phyloP scores from a whole-genome alignment of 148 eudicot genomes.

The Vaccinium myrtillus region DNA sequence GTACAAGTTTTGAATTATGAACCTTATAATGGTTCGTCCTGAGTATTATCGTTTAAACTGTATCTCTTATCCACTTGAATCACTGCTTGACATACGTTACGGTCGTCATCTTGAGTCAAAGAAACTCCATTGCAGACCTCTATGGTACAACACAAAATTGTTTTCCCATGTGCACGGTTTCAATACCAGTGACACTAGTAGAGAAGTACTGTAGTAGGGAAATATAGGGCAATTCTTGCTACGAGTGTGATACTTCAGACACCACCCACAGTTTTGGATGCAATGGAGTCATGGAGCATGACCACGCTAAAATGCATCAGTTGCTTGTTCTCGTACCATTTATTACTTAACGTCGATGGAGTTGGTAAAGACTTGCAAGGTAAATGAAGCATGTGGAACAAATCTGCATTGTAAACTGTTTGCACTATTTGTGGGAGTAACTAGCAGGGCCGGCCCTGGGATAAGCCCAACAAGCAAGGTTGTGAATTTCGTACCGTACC shows the following conservation, averaged over 20 bases:
- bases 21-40: neutral
- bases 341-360: neutral
- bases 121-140: neutral
- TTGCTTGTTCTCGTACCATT: neutral
- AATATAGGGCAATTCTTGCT: conserved; percentile 1
- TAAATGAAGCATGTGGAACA: neutral
- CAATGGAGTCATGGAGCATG: neutral
- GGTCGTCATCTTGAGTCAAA: neutral
- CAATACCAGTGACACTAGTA: neutral
- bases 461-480: too few relatives aligned
- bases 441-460: neutral
- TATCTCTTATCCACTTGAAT: neutral
- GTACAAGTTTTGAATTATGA: neutral
- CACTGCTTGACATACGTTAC: neutral
- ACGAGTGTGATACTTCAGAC: neutral
- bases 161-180: neutral
- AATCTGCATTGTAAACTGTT: neutral
- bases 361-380: neutral
- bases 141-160: neutral
- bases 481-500: too few relatives aligned
- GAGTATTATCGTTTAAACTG: neutral
- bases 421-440: neutral
- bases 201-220: neutral
- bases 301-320: neutral
- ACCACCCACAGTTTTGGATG: neutral